Evolutionary conservation across 495 filamentous ascomycete species (phyloP).

Genomic region (Delitschia confertaspora): DNA sequence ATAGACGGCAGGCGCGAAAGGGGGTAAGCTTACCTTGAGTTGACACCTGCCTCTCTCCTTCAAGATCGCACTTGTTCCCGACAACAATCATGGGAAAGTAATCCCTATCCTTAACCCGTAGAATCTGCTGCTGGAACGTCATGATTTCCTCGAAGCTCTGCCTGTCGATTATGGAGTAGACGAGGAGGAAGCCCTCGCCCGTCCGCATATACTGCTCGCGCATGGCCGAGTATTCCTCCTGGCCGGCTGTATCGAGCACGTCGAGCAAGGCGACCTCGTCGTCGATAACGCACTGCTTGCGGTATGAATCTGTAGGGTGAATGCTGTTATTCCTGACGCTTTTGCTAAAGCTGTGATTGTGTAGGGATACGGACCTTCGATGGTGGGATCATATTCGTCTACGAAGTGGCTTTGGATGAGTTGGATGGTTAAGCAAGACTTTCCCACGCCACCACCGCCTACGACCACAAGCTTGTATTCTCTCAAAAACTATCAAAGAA

Average conservation of each 20-base stretch:
- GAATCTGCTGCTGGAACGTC: conserved; percentile 97
- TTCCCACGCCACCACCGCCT: conserved; percentile 95
- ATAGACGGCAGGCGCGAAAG: conserved; percentile 10
- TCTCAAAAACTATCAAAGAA: conserved; percentile 85
- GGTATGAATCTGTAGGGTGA: conserved; percentile 73
- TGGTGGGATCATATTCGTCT: conserved; percentile 98
- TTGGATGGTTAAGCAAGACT: conserved; percentile 98
- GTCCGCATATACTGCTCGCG: conserved; percentile 99
- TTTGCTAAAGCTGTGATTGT: conserved; percentile 6
- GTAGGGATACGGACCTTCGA: conserved; percentile 67
- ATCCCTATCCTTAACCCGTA: conserved; percentile 97
- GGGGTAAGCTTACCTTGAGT: conserved; percentile 72
- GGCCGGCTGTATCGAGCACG: conserved; percentile 94
- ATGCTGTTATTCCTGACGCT: conserved; percentile 26
- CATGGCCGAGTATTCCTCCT: conserved; percentile 99
- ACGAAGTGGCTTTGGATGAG: conserved; percentile 98
- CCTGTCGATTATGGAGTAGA: conserved; percentile 95
- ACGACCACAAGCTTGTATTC: conserved; percentile 99
- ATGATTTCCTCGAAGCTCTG: conserved; percentile 97
- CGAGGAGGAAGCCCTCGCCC: conserved; percentile 92
- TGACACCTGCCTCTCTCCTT: conserved; percentile 79
- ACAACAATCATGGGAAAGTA: conserved; percentile 99
- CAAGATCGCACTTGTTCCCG: conserved; percentile 99
- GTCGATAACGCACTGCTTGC: conserved; percentile 98
- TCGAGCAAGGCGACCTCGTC: conserved; percentile 95